Conservation (phyloP, 768 basidiomycete genomes). For the Infundibulicybe gibba region DNA sequence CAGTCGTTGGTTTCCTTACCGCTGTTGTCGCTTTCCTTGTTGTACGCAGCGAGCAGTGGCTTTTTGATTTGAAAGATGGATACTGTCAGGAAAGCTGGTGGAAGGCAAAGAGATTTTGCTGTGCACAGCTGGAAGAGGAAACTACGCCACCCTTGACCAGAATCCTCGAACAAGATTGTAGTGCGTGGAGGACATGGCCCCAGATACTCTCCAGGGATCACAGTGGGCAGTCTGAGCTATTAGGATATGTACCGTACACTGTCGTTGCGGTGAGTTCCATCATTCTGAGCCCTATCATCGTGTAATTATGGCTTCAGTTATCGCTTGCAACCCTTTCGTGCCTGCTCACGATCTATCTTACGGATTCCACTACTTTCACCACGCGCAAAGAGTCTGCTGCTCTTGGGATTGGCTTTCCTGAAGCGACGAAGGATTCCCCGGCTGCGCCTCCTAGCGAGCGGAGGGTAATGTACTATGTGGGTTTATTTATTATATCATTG, state of each 20-base stretch:
- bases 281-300: background rate
- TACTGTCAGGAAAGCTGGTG: slow-evolving; percentile 72
- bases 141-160: slow-evolving; percentile 2
- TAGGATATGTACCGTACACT: slow-evolving; percentile 70
- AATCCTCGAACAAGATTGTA: slow-evolving; percentile 41
- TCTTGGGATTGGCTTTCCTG: slow-evolving; percentile 43
- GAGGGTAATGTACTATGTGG: slow-evolving; percentile 80
- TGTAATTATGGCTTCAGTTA: slow-evolving; percentile 41
- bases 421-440: slow-evolving; percentile 18
- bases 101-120: slow-evolving; percentile 82
- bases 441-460: slow-evolving; percentile 32
- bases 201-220: slow-evolving; percentile 38
- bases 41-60: slow-evolving; percentile 78
- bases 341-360: slow-evolving; percentile 81
- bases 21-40: slow-evolving; percentile 86
- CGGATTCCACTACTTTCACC: slow-evolving; percentile 83
- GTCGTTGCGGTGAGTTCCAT: slow-evolving; percentile 66
- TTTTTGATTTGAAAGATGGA: slow-evolving; percentile 93
- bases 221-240: slow-evolving; percentile 33
- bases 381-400: slow-evolving; percentile 90
- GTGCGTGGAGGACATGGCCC: slow-evolving; percentile 76
- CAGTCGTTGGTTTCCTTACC: slow-evolving; percentile 82
- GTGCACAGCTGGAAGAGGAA: slow-evolving; percentile 36
- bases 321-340: slow-evolving; percentile 68
- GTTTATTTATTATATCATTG: slow-evolving; percentile 27